Evolutionary conservation across 2,329 filamentous ascomycete genomes (phyloP).

Genomic region (Nemania diffusa): DNA sequence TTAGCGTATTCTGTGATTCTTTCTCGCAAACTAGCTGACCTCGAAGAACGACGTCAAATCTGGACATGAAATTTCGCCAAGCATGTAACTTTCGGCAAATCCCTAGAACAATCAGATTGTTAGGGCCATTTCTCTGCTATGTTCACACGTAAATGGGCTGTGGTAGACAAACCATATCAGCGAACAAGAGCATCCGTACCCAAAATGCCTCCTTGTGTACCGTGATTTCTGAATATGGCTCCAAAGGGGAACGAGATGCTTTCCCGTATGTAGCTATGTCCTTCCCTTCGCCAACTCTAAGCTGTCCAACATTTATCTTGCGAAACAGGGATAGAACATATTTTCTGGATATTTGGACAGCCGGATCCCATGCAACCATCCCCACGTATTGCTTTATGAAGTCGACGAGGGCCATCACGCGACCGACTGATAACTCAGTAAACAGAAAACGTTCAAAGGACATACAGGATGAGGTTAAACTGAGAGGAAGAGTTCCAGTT

Average conservation of each 20-base stretch:
- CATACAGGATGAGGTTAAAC: too few species aligned
- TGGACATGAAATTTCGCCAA: neutral
- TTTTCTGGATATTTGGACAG: neutral
- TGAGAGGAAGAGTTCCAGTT: too few species aligned
- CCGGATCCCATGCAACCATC: neutral
- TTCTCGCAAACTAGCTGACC: neutral
- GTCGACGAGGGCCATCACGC: neutral
- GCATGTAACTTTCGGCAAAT: slow-evolving; percentile 1
- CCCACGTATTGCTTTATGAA: neutral
- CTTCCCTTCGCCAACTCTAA: neutral
- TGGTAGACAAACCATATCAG: neutral
- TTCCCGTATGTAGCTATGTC: neutral
- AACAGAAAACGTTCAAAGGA: too few species aligned
- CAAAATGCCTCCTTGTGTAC: neutral
- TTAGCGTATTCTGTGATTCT: neutral
- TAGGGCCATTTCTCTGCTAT: neutral
- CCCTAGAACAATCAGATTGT: neutral
- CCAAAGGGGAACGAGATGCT: neutral
- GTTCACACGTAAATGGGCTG: neutral
- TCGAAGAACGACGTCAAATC: neutral
- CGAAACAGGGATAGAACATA: neutral
- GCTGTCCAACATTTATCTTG: neutral
- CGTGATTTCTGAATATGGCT: neutral
- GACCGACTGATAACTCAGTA: too few species aligned
- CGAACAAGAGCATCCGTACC: neutral